Percentiles rank a stretch among this genome's conserved stretches.
phyloP scores from a whole-genome alignment of 305 asterid genomes.

The Fraxinus albicans region DNA sequence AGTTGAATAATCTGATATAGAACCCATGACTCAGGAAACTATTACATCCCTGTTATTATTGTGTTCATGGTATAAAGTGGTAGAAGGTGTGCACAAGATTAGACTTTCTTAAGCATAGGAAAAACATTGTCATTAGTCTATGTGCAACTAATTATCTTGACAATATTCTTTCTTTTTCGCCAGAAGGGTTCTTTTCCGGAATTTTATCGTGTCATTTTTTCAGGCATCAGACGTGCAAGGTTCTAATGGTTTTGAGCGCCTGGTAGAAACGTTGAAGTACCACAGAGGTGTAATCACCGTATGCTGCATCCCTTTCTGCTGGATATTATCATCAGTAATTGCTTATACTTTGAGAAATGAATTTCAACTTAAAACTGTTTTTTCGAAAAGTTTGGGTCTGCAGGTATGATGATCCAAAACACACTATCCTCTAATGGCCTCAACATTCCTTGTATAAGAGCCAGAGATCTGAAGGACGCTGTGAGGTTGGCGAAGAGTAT shows the following conservation, averaged over 20 bases:
- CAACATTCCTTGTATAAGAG: constrained; percentile 32
- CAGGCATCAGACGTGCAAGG: constrained; percentile 27
- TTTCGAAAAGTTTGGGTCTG: constrained; percentile 36
- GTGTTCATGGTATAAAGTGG: background rate
- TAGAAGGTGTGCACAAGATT: background rate
- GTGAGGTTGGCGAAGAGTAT: constrained; percentile 34
- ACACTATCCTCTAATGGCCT: constrained; percentile 32
- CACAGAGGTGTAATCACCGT: constrained; percentile 42
- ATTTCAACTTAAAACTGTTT: background rate
- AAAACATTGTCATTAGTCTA: background rate
- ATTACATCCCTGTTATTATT: background rate
- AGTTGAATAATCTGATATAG: background rate
- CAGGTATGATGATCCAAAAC: constrained; percentile 32
- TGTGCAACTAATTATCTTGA: background rate
- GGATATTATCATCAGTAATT: background rate
- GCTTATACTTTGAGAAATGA: background rate
- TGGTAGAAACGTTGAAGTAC: constrained; percentile 32
- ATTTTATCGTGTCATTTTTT: background rate
- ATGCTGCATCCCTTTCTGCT: constrained; percentile 19
- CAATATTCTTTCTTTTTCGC: background rate
- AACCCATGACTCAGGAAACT: background rate
- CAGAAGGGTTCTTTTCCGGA: background rate
- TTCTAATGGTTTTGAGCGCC: constrained; percentile 38
- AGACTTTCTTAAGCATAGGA: background rate
- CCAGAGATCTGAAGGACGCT: constrained; percentile 25